Conservation (phyloP, 306 rosid genomes). For the Cajanus cajan region DNA sequence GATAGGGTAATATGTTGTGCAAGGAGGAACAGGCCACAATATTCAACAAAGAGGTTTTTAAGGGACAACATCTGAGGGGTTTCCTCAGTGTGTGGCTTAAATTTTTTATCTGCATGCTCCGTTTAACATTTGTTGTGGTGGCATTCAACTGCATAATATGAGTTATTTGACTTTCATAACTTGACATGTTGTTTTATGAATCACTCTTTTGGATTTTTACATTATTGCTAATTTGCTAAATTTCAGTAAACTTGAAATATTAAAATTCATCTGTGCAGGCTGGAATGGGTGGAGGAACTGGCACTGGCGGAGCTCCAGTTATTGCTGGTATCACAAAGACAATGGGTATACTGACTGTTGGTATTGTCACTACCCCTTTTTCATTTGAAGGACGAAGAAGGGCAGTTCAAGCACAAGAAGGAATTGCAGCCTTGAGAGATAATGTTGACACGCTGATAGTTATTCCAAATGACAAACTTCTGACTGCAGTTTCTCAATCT, state of each 20-base stretch:
- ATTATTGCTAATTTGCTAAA: conserved; percentile 11
- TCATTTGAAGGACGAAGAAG: conserved; percentile 97
- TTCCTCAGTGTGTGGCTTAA: background rate
- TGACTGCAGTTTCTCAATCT: conserved; percentile 93
- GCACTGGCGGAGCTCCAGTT: conserved; percentile 97
- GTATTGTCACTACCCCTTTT: conserved; percentile 96
- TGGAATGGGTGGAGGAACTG: conserved; percentile 99
- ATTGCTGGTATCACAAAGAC: conserved; percentile 96
- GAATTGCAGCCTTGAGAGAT: conserved; percentile 96
- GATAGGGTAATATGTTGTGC: background rate
- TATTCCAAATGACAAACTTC: conserved; percentile 97
- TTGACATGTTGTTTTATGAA: background rate
- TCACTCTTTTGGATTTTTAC: background rate
- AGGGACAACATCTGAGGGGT: conserved; percentile 8
- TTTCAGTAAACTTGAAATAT: conserved; percentile 21
- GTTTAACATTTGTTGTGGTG: background rate
- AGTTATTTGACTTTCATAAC: background rate
- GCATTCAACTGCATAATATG: background rate
- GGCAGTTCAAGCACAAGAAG: conserved; percentile 99
- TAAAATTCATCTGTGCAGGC: conserved; percentile 54
- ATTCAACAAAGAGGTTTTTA: conserved; percentile 4
- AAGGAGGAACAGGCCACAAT: conserved; percentile 15
- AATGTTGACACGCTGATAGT: conserved; percentile 94
- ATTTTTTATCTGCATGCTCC: background rate
- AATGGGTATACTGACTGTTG: conserved; percentile 96